These are phyloP conservation scores for Panus rudis DNA, from an alignment of 768 basidiomycete species.

Conservation along the genomic window DNA sequence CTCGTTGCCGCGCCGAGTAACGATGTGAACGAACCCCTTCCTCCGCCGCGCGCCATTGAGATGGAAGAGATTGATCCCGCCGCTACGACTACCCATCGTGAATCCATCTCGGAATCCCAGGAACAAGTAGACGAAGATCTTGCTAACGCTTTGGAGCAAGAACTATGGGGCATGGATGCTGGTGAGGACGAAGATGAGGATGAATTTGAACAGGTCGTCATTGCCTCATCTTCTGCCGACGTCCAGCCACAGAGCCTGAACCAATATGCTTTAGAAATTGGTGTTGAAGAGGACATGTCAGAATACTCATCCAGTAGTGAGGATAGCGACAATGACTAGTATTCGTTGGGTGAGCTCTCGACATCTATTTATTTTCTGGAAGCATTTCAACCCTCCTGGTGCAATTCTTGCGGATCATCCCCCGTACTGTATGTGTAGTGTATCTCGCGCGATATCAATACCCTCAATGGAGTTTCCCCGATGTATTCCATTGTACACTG, in stretches of 20 bases:
- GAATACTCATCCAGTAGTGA: background rate
- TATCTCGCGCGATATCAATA: too few relatives aligned
- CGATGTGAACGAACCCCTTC: conserved; percentile 21
- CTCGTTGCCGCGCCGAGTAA: conserved; percentile 10
- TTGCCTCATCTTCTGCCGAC: too few relatives aligned
- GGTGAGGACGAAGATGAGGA: conserved; percentile 17
- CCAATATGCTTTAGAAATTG: conserved; percentile 9
- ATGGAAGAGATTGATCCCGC: conserved; percentile 22
- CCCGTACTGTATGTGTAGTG: too few relatives aligned
- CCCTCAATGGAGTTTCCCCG: too few relatives aligned
- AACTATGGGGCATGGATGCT: too few relatives aligned
- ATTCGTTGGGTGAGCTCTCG: too few relatives aligned
- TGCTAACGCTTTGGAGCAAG: too few relatives aligned
- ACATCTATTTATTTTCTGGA: too few relatives aligned
- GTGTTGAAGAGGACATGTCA: background rate
- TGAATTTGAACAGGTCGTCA: conserved; percentile 11
- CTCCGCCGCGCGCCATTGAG: conserved; percentile 12
- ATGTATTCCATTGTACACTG: too few relatives aligned
- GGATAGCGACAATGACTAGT: too few relatives aligned
- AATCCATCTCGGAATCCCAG: background rate
- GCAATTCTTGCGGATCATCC: too few relatives aligned
- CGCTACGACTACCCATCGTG: background rate
- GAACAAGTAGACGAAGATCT: conserved; percentile 7
- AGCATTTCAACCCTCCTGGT: too few relatives aligned
- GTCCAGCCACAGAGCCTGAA: conserved; percentile 9